Evolutionary conservation across 768 basidiomycete species (phyloP).

Genomic region (Glaciozyma antarctica): DNA sequence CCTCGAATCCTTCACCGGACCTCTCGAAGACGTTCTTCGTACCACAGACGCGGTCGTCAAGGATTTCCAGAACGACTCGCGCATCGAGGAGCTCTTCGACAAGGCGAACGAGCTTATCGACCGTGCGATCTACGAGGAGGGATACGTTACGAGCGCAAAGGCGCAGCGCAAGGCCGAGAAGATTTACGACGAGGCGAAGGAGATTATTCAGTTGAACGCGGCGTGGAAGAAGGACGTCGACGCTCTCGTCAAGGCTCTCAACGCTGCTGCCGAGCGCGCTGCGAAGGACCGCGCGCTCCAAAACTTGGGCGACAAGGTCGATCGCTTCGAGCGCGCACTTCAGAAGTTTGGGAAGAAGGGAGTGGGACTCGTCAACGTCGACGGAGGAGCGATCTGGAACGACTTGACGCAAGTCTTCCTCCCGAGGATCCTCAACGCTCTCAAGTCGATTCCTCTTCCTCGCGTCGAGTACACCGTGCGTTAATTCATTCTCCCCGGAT

Average conservation of each 20-base stretch:
- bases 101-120: constrained; percentile 38
- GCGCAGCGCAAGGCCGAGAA: constrained; percentile 40
- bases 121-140: constrained; percentile 39
- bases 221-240: constrained; percentile 38
- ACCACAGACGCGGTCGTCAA: constrained; percentile 38
- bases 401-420: constrained; percentile 41
- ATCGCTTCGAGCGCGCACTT: constrained; percentile 39
- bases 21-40: constrained; percentile 38
- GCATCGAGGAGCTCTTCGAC: constrained; percentile 39
- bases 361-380: constrained; percentile 33
- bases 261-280: constrained; percentile 19
- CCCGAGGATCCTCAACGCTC: constrained; percentile 39
- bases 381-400: constrained; percentile 40
- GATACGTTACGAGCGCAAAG: constrained; percentile 40
- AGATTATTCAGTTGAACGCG: constrained; percentile 38
- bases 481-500: not conserved
- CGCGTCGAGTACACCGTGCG: constrained; percentile 40
- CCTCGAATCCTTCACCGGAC: constrained; percentile 40
- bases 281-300: constrained; percentile 39
- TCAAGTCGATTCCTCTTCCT: constrained; percentile 43
- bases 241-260: constrained; percentile 36
- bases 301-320: constrained; percentile 39
- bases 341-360: constrained; percentile 39
- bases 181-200: constrained; percentile 42
- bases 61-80: constrained; percentile 40